These are phyloP conservation scores for Desmodesmus armatus DNA, from an alignment of 139 green algal species.

Conservation along the genomic window DNA sequence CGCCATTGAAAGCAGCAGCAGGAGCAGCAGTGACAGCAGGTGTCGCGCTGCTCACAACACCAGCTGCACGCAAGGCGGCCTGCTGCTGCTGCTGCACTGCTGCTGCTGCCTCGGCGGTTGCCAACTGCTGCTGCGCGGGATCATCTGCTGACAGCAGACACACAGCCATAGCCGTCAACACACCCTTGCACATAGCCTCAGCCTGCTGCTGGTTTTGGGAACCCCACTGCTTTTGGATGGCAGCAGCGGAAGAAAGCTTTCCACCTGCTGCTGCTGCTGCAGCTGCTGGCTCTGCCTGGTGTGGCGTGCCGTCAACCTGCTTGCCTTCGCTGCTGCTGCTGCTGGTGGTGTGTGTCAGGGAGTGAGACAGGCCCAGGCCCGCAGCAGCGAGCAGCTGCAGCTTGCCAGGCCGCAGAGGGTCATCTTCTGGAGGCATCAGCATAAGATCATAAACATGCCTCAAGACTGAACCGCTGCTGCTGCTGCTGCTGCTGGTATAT, in stretches of 20 bases:
- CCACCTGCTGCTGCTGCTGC: constrained; percentile 16
- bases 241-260: too few species aligned
- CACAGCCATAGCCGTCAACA: constrained; percentile 6
- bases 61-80: background rate
- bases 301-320: too few species aligned
- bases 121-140: background rate
- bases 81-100: constrained; percentile 8
- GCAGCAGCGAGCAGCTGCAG: constrained; percentile 33
- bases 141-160: constrained; percentile 19
- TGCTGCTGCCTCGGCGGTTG: too few species aligned
- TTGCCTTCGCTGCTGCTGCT: constrained; percentile 3
- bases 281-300: background rate
- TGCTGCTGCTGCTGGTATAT: constrained; percentile 28
- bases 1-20: background rate
- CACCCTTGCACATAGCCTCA: too few species aligned
- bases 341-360: background rate
- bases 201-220: too few species aligned
- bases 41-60: background rate
- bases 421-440: constrained; percentile 6
- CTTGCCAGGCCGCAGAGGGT: background rate
- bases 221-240: too few species aligned
- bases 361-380: constrained; percentile 12
- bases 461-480: background rate
- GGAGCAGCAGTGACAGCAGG: constrained; percentile 17
- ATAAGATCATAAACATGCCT: constrained; percentile 28